Conservation (phyloP, 192 early-diverging fungal genomes). For the Coemansia sp. region DNA sequence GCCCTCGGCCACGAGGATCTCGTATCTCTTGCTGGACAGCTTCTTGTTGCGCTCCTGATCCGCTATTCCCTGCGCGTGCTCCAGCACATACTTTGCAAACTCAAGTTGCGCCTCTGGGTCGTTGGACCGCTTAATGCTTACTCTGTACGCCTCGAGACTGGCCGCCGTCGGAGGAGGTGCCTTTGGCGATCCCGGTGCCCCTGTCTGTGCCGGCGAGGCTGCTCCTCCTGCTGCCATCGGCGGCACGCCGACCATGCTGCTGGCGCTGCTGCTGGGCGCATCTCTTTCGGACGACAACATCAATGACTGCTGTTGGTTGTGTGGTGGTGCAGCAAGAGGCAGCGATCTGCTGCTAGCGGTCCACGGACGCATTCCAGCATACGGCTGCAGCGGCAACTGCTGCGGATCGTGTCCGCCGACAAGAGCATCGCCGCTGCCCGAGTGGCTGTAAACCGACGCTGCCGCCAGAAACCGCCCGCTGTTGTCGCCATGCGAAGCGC, state of each 20-base stretch:
- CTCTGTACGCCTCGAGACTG: conserved; percentile 47
- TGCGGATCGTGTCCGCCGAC: neutral
- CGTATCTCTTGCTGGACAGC: conserved; percentile 68
- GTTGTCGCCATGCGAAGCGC: conserved; percentile 3
- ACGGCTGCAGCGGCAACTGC: conserved; percentile 9
- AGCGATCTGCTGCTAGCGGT: conserved; percentile 46
- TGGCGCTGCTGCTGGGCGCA: conserved; percentile 40
- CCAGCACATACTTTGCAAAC: conserved; percentile 87
- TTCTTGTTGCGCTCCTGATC: conserved; percentile 68
- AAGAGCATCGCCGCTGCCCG: conserved; percentile 36
- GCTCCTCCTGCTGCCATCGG: conserved; percentile 20
- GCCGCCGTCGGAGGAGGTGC: conserved; percentile 42
- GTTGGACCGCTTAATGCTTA: conserved; percentile 54
- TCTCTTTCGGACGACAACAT: conserved; percentile 32
- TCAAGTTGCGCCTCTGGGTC: conserved; percentile 79
- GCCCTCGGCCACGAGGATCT: conserved; percentile 75
- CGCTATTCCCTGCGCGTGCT: conserved; percentile 68
- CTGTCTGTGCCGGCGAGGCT: conserved; percentile 21
- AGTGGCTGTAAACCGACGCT: conserved; percentile 24
- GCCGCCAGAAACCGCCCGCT: conserved; percentile 2
- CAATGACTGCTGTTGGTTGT: conserved; percentile 1
- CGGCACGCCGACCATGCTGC: conserved; percentile 38
- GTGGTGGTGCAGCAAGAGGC: conserved; percentile 13
- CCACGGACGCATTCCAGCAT: conserved; percentile 40
- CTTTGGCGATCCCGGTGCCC: conserved; percentile 19